Base-by-base conservation (phyloP, 1,139 yeast genomes). In the Casaregolazyma lundiana region DNA sequence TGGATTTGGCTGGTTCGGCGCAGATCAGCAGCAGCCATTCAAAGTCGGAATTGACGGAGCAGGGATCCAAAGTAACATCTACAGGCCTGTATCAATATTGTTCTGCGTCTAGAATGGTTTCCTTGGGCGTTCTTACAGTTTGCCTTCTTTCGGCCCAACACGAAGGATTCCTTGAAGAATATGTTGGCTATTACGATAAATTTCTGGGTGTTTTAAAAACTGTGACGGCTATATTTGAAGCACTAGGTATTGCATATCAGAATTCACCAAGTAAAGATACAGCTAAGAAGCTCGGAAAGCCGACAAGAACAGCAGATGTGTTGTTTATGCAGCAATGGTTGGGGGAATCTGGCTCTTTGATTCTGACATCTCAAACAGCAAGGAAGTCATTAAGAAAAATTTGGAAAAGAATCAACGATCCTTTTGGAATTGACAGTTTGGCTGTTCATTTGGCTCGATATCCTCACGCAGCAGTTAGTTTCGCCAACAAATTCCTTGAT, bases 141-240 rank as follows among this genome's bases (percentile, higher is more conserved):
- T 45, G 57, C 8, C 44, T 61, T 21, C 44, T 56, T 16, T 52
- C 58, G 7, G 45, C 50, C 2, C 41, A 48, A 8, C 46, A 52
- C 19, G 56, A 54, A n/a, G 56, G 53, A 16, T 44, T 53, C 7
- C 43, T 57, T 17, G 45, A 47, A 4, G 59, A 56, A 40, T 49
- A 49, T n/a, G 47, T 51, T 4, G 43, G 53, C 9, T 45, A 50
- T 20, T 59, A 55, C 35, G 41, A 54, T 4, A 49, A 39, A 15
- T 55, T 43, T 24, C 38, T 51, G 2, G 21, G 41, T 9, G 34
- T 54, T 17, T 46, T 57, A 35, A 55, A 51, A 43, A 40, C 52
- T 4, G 39, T 53, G 19, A 43, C 49, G 17, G 50, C 51, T 19
- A 39, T 48, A 11, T 43, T 50, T 18, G 43, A 38, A n/a, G 30